Conservation (phyloP, 2,329 filamentous ascomycete species). For the Zasmidium cellare region DNA sequence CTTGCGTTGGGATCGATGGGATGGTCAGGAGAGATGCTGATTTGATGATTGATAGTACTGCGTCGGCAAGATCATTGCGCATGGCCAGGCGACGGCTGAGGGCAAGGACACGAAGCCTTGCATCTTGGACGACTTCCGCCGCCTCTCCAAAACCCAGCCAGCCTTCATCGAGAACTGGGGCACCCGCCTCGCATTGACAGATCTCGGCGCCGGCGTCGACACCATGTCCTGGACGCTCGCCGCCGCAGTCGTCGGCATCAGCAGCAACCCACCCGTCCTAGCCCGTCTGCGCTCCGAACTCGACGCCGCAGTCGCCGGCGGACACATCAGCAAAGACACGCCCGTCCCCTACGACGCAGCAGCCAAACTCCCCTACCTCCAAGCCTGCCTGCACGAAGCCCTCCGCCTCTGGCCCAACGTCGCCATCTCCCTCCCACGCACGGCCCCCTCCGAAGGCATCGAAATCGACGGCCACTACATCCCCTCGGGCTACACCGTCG, state of each 20-base stretch:
- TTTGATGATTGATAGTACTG: background rate
- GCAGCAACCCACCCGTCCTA: background rate
- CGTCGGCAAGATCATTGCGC: slow-evolving; percentile 2
- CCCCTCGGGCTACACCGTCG: slow-evolving; percentile 27
- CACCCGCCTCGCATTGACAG: slow-evolving; percentile 1
- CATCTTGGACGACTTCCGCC: slow-evolving; percentile 3
- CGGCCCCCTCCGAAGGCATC: slow-evolving; percentile 25
- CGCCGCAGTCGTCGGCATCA: slow-evolving; percentile 5
- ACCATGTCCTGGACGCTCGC: slow-evolving; percentile 13
- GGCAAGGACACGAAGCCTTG: slow-evolving; percentile 1
- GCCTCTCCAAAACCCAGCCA: background rate
- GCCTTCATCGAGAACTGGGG: slow-evolving; percentile 10
- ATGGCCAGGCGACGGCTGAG: background rate
- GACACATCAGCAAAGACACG: background rate
- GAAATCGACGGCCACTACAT: slow-evolving; percentile 23
- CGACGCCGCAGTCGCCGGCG: background rate
- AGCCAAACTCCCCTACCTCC: slow-evolving; percentile 4
- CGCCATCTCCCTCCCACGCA: slow-evolving; percentile 25
- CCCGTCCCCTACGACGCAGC: slow-evolving; percentile 4
- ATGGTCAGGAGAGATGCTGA: no score
- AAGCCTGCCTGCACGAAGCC: slow-evolving; percentile 15
- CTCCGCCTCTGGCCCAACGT: slow-evolving; percentile 12
- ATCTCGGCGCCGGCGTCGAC: slow-evolving; percentile 11
- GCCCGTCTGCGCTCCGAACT: background rate
- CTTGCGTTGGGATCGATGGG: background rate